Conservation (phyloP, 192 early-diverging fungal genomes). For the Backusella luteola region DNA sequence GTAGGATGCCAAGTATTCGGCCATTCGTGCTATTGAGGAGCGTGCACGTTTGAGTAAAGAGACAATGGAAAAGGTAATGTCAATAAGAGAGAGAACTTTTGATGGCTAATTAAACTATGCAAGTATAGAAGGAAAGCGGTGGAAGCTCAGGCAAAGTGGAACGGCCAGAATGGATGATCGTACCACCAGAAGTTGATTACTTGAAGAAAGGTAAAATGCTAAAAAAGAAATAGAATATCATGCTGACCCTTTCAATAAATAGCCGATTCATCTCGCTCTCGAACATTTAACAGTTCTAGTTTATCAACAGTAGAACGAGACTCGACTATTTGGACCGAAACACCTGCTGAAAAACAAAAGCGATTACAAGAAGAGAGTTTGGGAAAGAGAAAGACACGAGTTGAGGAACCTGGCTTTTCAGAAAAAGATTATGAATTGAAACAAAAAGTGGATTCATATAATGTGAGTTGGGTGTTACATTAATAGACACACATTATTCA, state of each 20-base stretch:
- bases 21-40: slow-evolving; percentile 34
- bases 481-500: too few species aligned
- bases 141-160: slow-evolving; percentile 16
- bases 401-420: not conserved
- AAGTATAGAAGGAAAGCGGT: slow-evolving; percentile 4
- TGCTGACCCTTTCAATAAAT: not conserved
- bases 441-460: slow-evolving; percentile 24
- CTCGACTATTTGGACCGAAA: slow-evolving; percentile 29
- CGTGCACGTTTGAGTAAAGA: slow-evolving; percentile 25
- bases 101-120: not conserved
- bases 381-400: not conserved
- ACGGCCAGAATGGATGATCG: slow-evolving; percentile 36
- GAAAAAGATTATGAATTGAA: slow-evolving; percentile 7
- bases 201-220: slow-evolving; percentile 22
- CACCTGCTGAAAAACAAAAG: slow-evolving; percentile 21
- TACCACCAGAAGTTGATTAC: slow-evolving; percentile 34
- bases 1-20: slow-evolving; percentile 17
- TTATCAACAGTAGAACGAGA: slow-evolving; percentile 15
- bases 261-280: slow-evolving; percentile 21
- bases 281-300: slow-evolving; percentile 21
- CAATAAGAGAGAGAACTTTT: too few species aligned
- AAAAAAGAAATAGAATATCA: not conserved
- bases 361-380: slow-evolving; percentile 7
- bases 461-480: slow-evolving; percentile 2
- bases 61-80: slow-evolving; percentile 25